These are phyloP conservation scores for Syncephalastrum monosporum DNA, from an alignment of 371 early-diverging fungal species.

Conservation along the genomic window DNA sequence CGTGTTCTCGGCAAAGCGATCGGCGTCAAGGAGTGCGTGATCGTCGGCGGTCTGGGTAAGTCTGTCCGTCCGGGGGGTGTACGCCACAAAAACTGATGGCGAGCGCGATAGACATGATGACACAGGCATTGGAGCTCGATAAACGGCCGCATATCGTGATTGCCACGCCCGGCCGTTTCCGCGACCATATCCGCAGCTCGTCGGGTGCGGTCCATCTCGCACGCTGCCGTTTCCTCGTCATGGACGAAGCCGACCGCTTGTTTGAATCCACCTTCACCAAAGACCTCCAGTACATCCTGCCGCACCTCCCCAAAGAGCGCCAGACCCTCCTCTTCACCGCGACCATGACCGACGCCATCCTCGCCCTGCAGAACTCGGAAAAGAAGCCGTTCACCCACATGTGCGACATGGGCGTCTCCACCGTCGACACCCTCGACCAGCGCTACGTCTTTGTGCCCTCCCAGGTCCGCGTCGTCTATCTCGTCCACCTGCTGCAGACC, in stretches of 20 bases:
- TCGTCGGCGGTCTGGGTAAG: slow-evolving; percentile 94
- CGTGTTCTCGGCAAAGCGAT: slow-evolving; percentile 88
- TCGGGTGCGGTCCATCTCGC: slow-evolving; percentile 63
- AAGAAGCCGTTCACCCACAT: slow-evolving; percentile 80
- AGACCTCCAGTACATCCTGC: slow-evolving; percentile 83
- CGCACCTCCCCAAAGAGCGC: slow-evolving; percentile 73
- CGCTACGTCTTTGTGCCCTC: slow-evolving; percentile 92
- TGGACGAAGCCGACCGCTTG: slow-evolving; percentile 99
- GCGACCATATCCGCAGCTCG: slow-evolving; percentile 87
- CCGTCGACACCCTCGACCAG: slow-evolving; percentile 89
- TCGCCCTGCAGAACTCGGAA: slow-evolving; percentile 52
- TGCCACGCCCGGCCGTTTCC: slow-evolving; percentile 97
- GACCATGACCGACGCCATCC: slow-evolving; percentile 90
- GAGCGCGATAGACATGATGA: slow-evolving; percentile 78
- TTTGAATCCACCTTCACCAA: slow-evolving; percentile 80
- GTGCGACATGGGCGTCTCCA: slow-evolving; percentile 72
- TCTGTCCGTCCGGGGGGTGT: not conserved
- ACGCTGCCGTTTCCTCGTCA: slow-evolving; percentile 69
- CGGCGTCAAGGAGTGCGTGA: slow-evolving; percentile 80
- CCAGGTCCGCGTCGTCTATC: slow-evolving; percentile 88
- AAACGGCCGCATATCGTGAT: slow-evolving; percentile 94
- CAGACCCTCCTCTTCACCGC: slow-evolving; percentile 96
- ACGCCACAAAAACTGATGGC: not conserved
- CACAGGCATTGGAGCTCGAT: slow-evolving; percentile 85
- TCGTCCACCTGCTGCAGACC: slow-evolving; percentile 75